Evolutionary conservation across 768 basidiomycete species (phyloP).

Genomic region (Leucocoprinus birnbaumii): DNA sequence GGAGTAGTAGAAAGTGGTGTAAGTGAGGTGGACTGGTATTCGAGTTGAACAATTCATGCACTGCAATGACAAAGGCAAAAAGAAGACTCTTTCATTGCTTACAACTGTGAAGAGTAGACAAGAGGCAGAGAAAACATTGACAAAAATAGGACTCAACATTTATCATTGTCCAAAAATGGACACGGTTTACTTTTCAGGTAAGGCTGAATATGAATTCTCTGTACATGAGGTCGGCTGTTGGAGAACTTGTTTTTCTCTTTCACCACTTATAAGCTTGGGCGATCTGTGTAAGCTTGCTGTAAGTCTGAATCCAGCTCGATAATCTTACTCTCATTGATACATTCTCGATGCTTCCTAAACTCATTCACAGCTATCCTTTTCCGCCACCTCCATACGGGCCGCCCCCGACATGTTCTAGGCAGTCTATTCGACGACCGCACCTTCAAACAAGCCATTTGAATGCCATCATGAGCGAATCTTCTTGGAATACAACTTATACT

Average conservation of each 20-base stretch:
- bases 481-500: slow-evolving; percentile 10
- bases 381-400: neutral
- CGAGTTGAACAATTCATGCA: neutral
- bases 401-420: slow-evolving; percentile 12
- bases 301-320: neutral
- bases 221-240: slow-evolving; percentile 11
- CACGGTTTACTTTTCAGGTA: slow-evolving; percentile 2
- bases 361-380: slow-evolving; percentile 12
- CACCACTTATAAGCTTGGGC: slow-evolving; percentile 7
- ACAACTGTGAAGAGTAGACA: neutral
- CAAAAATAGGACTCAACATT: slow-evolving; percentile 8
- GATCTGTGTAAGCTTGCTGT: neutral
- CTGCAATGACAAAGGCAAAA: neutral
- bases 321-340: neutral
- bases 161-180: slow-evolving; percentile 9
- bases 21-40: neutral
- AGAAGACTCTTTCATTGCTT: neutral
- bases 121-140: neutral
- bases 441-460: slow-evolving; percentile 11
- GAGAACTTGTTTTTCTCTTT: neutral
- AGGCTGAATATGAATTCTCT: slow-evolving; percentile 10
- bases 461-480: slow-evolving; percentile 11
- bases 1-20: neutral
- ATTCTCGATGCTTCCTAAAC: slow-evolving; percentile 9
- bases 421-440: slow-evolving; percentile 11